phyloP scores from a whole-genome alignment of 305 asterid genomes.

The Ajuga reptans region DNA sequence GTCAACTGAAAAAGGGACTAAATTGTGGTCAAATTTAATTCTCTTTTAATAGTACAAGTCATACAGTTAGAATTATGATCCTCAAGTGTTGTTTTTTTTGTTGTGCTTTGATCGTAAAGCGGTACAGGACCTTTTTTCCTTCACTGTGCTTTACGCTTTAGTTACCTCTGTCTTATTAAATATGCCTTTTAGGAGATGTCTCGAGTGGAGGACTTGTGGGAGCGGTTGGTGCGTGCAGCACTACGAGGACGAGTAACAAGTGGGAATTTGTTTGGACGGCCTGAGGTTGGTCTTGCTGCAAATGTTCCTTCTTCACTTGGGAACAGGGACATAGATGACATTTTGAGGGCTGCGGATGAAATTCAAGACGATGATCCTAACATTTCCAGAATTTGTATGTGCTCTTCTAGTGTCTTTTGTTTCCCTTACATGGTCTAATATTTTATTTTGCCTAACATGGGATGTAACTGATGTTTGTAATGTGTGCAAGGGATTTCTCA shows the following conservation, averaged over 20 bases:
- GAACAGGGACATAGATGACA: conserved; percentile 85
- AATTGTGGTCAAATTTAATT: neutral
- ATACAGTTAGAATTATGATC: too few species aligned
- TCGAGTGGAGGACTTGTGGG: conserved; percentile 88
- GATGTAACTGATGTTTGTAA: neutral
- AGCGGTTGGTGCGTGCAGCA: conserved; percentile 87
- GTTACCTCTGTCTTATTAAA: neutral
- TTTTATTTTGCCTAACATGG: neutral
- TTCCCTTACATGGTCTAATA: conserved; percentile 8
- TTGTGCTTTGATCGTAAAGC: neutral
- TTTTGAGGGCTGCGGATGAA: conserved; percentile 90
- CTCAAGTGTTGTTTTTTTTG: too few species aligned
- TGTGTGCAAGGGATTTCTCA: too few species aligned
- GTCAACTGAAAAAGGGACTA: neutral
- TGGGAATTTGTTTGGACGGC: conserved; percentile 42
- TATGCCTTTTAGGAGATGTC: conserved; percentile 59
- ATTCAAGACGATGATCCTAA: conserved; percentile 86
- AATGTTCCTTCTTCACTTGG: conserved; percentile 91
- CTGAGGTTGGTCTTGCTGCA: conserved; percentile 71
- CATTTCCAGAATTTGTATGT: conserved; percentile 77
- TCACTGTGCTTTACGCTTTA: neutral
- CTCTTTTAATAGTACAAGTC: too few species aligned
- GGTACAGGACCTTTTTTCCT: neutral
- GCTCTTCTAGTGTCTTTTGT: conserved; percentile 1
- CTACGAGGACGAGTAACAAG: conserved; percentile 57